A percentile compares a stretch with the other conserved stretches of the same genome.
Evolutionary conservation across 768 basidiomycete genomes (phyloP).

Genomic region (Leccinellum rugosiceps): DNA sequence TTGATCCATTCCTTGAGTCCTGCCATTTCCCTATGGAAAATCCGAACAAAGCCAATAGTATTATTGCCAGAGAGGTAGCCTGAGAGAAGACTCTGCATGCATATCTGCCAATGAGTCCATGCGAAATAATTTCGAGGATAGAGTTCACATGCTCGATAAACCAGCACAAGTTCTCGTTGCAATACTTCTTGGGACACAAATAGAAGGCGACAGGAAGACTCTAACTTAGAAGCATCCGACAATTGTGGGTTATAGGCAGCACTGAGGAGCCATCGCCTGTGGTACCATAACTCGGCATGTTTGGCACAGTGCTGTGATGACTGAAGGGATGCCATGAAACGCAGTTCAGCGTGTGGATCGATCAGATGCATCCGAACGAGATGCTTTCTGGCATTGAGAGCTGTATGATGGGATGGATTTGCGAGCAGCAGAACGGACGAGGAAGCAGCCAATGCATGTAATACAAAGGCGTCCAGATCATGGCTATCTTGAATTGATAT

Average conservation of each 20-base stretch:
- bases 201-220: not conserved
- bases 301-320: slow-evolving; percentile 56
- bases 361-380: slow-evolving; percentile 41
- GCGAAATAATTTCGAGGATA: slow-evolving; percentile 76
- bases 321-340: slow-evolving; percentile 43
- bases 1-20: slow-evolving; percentile 52
- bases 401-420: slow-evolving; percentile 70
- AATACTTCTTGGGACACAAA: slow-evolving; percentile 35
- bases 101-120: slow-evolving; percentile 60
- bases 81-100: slow-evolving; percentile 36
- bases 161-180: slow-evolving; percentile 46
- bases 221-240: not conserved
- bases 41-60: slow-evolving; percentile 16
- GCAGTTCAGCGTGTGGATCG: slow-evolving; percentile 45
- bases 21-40: slow-evolving; percentile 40
- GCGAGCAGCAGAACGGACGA: slow-evolving; percentile 54
- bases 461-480: slow-evolving; percentile 3
- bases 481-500: not conserved
- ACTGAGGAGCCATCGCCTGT: slow-evolving; percentile 62
- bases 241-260: slow-evolving; percentile 27
- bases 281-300: slow-evolving; percentile 66
- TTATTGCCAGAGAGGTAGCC: slow-evolving; percentile 17
- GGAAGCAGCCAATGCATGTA: slow-evolving; percentile 28
- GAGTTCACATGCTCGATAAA: slow-evolving; percentile 49
- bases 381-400: slow-evolving; percentile 57